Base-by-base conservation (phyloP, 2,329 filamentous ascomycete species). In the Phoma sp. region DNA sequence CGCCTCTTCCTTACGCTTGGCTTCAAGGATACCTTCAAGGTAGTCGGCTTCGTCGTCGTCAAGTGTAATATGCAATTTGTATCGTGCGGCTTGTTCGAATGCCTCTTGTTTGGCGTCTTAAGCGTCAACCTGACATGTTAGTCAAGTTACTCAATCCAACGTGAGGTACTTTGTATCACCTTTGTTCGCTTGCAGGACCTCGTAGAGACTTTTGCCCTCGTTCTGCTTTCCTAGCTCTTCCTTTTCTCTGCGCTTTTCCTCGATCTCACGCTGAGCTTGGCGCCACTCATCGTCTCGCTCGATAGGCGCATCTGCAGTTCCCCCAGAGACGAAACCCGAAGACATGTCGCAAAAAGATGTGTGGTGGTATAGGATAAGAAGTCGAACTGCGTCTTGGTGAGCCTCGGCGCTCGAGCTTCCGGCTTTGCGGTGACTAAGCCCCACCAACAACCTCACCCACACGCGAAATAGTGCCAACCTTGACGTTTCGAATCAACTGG, bases 1-100 rank as follows among this genome's bases (percentile, higher is more conserved):
- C 2, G 76, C 80, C 62, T 87, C 85, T 65, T 85, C 78, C 18
- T 79, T 80, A 21, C 84, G 77, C 21, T 81, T 83, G 6, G 80
- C 81, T 61, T 86, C 83, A 28, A 84, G 74, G 2, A 88, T 76
- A 0, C 82, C 83, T 56, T 87, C 78, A 20, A 95, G 76, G 61
- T 92, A 93, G 17, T 89, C 89, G 43, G 89, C 81, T 77, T 93
- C 91, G 69, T 92, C 89, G 55, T 92, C 89, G 69, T 93, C 88
- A 25, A 95, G 81, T 3, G 88, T 81, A 71, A 92, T 93, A 77
- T 93, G 91, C 66, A 93, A 90, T 67, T 85, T 84, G 46, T 93
- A 78, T 60, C 83, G 83, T 59, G 82, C 83, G 59, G 87, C 72
- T 74, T 93, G 90, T 72, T 92, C 90, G 72, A 92, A 92, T 93